Evolutionary conservation across 495 filamentous ascomycete genomes (phyloP).

Genomic region (Bryoglossum gracile): DNA sequence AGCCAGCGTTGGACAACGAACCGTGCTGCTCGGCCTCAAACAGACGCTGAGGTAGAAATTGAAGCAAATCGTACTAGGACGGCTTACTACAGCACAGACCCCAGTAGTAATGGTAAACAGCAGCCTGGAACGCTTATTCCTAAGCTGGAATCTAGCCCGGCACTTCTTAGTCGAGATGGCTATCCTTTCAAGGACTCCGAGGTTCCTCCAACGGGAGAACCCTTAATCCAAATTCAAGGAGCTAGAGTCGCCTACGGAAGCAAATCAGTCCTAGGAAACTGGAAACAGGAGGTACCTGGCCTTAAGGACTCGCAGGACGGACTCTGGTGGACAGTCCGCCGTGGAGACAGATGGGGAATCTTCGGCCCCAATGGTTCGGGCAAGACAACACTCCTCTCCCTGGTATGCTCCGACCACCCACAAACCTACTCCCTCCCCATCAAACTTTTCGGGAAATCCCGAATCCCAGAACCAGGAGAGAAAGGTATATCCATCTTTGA

Average conservation of each 20-base stretch:
- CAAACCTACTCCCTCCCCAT: conserved; percentile 88
- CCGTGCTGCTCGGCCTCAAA: too few species aligned
- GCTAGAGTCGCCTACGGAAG: conserved; percentile 74
- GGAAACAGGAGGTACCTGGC: conserved; percentile 52
- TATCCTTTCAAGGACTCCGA: conserved; percentile 19
- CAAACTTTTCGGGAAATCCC: conserved; percentile 71
- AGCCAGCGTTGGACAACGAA: too few species aligned
- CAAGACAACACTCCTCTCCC: conserved; percentile 86
- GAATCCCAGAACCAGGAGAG: conserved; percentile 64
- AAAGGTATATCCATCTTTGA: conserved; percentile 85
- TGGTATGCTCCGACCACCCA: conserved; percentile 93
- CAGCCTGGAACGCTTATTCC: too few species aligned
- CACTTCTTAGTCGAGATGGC: conserved; percentile 21
- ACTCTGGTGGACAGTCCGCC: conserved; percentile 73
- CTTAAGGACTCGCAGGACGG: conserved; percentile 38
- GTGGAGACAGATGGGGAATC: conserved; percentile 82
- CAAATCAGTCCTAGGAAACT: conserved; percentile 69
- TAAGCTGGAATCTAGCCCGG: neutral
- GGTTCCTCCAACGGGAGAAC: conserved; percentile 35
- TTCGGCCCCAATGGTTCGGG: conserved; percentile 87
- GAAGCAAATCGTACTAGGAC: neutral
- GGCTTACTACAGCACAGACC: too few species aligned
- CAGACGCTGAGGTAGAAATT: too few species aligned
- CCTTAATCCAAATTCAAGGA: conserved; percentile 78
- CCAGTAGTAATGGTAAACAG: too few species aligned